Evolutionary conservation across 2,329 filamentous ascomycete species (phyloP).

Genomic region (Colletotrichum magnum): DNA sequence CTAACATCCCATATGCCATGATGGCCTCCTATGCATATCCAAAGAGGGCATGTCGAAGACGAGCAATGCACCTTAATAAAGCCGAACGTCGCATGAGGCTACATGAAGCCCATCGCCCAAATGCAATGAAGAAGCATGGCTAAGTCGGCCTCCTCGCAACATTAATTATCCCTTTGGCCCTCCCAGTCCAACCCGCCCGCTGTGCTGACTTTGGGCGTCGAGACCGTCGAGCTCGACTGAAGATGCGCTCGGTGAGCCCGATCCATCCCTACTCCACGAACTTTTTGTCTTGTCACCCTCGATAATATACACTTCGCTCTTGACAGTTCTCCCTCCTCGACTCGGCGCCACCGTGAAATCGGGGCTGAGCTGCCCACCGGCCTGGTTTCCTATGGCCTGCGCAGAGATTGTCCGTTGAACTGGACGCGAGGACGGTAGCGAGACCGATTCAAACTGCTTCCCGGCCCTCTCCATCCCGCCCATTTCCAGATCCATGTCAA

Average conservation of each 20-base stretch:
- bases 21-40: too few species aligned
- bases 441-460: conserved; percentile 13
- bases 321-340: conserved; percentile 36
- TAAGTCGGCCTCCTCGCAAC: neutral
- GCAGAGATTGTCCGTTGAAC: neutral
- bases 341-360: conserved; percentile 9
- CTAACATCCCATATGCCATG: too few species aligned
- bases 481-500: conserved; percentile 54
- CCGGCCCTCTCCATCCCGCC: conserved; percentile 16
- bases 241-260: conserved; percentile 45
- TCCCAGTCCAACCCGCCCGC: conserved; percentile 40
- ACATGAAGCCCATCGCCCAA: too few species aligned
- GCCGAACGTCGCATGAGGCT: too few species aligned
- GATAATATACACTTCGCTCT: conserved; percentile 55
- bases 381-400: neutral
- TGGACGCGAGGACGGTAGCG: neutral
- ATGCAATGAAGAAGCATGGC: neutral
- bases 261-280: conserved; percentile 40
- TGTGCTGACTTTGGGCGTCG: conserved; percentile 43
- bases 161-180: conserved; percentile 13
- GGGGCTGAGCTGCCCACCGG: neutral
- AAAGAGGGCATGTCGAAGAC: too few species aligned
- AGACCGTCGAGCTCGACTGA: conserved; percentile 44
- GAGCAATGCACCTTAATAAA: too few species aligned
- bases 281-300: conserved; percentile 47